These are phyloP conservation scores for Kodamaea sp. DNA, from an alignment of 1,139 yeast species.

Conservation along the genomic window DNA sequence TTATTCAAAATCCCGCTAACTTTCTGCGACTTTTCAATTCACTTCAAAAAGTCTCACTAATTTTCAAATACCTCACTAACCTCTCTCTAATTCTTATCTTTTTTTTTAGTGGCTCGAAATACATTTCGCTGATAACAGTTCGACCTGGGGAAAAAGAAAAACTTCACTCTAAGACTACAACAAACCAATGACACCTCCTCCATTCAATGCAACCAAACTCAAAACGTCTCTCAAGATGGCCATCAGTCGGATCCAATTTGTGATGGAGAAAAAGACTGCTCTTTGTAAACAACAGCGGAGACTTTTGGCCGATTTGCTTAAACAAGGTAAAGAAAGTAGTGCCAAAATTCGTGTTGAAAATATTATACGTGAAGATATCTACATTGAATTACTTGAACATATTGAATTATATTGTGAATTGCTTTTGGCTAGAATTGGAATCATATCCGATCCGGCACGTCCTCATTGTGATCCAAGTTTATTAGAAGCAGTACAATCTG, in stretches of 20 bases:
- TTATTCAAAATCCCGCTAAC: no score
- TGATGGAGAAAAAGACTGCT: constrained; percentile 81
- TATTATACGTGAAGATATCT: constrained; percentile 79
- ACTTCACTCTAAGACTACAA: neutral
- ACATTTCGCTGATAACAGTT: neutral
- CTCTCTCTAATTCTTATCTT: neutral
- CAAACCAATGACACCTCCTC: constrained; percentile 24
- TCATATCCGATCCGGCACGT: constrained; percentile 42
- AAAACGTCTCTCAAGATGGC: constrained; percentile 79
- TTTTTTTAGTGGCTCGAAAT: neutral
- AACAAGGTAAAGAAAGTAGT: constrained; percentile 72
- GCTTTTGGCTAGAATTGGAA: constrained; percentile 66
- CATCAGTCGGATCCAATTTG: constrained; percentile 70
- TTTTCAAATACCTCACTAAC: neutral
- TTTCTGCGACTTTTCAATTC: no score
- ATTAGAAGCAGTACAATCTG: constrained; percentile 69
- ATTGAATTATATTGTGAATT: constrained; percentile 83
- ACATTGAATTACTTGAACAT: constrained; percentile 75
- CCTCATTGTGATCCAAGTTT: constrained; percentile 57
- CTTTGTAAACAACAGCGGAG: constrained; percentile 78
- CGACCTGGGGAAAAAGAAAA: no score
- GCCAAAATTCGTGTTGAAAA: constrained; percentile 85
- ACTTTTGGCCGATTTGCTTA: constrained; percentile 66
- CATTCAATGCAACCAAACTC: constrained; percentile 42
- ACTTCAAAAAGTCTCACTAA: no score